These are phyloP conservation scores for Allium sativum DNA, from an alignment of 106 monocot genomes.

Conservation along the genomic window DNA sequence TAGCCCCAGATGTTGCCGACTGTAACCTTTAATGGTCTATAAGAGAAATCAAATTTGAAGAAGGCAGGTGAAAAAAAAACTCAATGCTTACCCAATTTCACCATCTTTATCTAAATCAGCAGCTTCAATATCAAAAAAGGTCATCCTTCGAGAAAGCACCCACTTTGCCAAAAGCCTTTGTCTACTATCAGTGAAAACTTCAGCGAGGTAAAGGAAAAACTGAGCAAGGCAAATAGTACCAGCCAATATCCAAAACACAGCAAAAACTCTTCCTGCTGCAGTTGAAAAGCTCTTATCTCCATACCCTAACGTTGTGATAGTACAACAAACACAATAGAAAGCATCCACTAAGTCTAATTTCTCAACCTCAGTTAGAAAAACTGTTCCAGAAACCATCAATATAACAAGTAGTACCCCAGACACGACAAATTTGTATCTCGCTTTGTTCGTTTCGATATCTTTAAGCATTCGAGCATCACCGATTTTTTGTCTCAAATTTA, in stretches of 20 bases:
- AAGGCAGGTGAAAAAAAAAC: background rate
- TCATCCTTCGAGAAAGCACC: constrained; percentile 83
- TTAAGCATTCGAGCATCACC: constrained; percentile 29
- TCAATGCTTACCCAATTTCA: constrained; percentile 48
- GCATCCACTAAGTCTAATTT: constrained; percentile 60
- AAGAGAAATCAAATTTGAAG: background rate
- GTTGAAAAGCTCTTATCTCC: constrained; percentile 92
- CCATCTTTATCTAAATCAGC: constrained; percentile 81
- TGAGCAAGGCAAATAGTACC: constrained; percentile 62
- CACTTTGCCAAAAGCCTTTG: constrained; percentile 65
- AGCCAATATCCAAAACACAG: constrained; percentile 71
- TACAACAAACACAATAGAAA: constrained; percentile 89
- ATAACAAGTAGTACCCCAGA: constrained; percentile 22
- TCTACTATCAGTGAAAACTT: constrained; percentile 41
- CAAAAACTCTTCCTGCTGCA: constrained; percentile 45
- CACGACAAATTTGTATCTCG: constrained; percentile 44
- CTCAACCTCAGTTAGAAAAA: constrained; percentile 59
- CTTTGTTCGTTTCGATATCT: constrained; percentile 42
- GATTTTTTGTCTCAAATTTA: constrained; percentile 29
- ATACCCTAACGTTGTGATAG: constrained; percentile 86
- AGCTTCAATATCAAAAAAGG: constrained; percentile 76
- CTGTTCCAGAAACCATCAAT: constrained; percentile 28
- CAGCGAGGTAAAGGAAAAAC: constrained; percentile 85
- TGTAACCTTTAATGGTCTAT: background rate
- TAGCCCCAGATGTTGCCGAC: too few species aligned